Base-by-base conservation (phyloP, 2,329 filamentous ascomycete genomes). In the Alternaria brassicae region DNA sequence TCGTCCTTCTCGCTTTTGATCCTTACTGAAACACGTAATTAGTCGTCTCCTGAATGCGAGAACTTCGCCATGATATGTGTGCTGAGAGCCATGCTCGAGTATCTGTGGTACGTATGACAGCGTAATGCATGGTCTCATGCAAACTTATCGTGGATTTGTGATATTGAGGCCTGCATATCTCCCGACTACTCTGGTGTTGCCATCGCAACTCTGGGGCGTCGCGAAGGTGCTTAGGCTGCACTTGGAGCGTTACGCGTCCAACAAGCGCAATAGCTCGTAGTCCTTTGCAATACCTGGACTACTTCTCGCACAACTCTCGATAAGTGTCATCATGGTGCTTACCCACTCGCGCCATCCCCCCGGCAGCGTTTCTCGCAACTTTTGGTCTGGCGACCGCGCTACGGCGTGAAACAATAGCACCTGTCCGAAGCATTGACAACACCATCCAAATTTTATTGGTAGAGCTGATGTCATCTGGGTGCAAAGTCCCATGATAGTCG, bases 371-470 rank as follows among this genome's bases (percentile, higher is more conserved):
- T 71, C 73, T 49, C 69, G 60, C 45, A 78, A 54, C 45, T 69
- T 72, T 12, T 48, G 41, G 57, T 78, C 68, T 23, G 68, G 60
- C 10, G 69, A 73, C 15, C 67, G 66, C 23, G 73, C 71, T 19
- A 77, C 68, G 5, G 72, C 70, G 36, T 75, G 68, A 53, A 78
- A 75, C 6, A 77, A 56, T 28, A 78, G 53, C 13, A 78, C 63
- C 60, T 77, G 76, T 2, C 76, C 76, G 52, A 77, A 78, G 59
- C 72, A 77, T 49, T 78, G 76, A 23, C 66, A 75, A 36, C 73
- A 76, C 74, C 74, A 78, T 4, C 75, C 76, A 52, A 78, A 77
- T 52, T 78, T 78, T 47, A 78, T 56, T 10, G 75, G 75, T 45
- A 76, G 61, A 3, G 72, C 73, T 2, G 74, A 72, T 39, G 72